Conservation (phyloP, 768 basidiomycete species). For the Boletus pseudo-olivaceus region DNA sequence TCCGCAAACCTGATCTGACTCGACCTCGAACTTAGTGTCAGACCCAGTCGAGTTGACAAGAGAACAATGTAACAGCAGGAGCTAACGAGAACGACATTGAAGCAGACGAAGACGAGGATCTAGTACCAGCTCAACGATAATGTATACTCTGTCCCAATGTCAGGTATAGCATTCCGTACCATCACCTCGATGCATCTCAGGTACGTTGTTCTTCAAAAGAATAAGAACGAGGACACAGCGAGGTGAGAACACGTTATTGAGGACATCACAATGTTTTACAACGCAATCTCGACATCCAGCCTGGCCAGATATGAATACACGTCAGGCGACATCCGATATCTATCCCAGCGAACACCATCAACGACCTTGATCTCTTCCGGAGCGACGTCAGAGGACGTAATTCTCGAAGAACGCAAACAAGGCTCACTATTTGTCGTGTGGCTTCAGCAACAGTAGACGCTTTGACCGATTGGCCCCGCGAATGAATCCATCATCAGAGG, state of each 20-base stretch:
- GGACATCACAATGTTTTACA: constrained; percentile 34
- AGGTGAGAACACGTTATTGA: background rate
- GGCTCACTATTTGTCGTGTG: constrained; percentile 68
- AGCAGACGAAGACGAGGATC: constrained; percentile 21
- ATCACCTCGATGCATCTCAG: too few relatives aligned
- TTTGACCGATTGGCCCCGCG: constrained; percentile 69
- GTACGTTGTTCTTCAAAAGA: constrained; percentile 14
- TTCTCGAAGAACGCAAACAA: constrained; percentile 4
- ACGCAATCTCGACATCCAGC: constrained; percentile 80
- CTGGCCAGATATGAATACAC: constrained; percentile 86
- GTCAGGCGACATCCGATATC: constrained; percentile 87
- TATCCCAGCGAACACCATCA: constrained; percentile 90
- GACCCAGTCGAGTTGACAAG: constrained; percentile 18
- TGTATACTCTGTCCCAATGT: background rate
- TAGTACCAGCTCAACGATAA: constrained; percentile 31
- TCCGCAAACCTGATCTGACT: background rate
- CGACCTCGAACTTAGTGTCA: constrained; percentile 30
- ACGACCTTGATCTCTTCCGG: constrained; percentile 75
- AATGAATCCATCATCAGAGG: constrained; percentile 91
- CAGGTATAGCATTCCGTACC: too few relatives aligned
- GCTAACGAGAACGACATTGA: constrained; percentile 29
- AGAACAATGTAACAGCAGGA: constrained; percentile 23
- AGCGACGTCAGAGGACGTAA: constrained; percentile 56
- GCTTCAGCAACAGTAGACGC: constrained; percentile 67
- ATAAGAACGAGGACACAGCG: background rate